Evolutionary conservation across 2,329 filamentous ascomycete species (phyloP).

Genomic region (Arachnomyces sp.): DNA sequence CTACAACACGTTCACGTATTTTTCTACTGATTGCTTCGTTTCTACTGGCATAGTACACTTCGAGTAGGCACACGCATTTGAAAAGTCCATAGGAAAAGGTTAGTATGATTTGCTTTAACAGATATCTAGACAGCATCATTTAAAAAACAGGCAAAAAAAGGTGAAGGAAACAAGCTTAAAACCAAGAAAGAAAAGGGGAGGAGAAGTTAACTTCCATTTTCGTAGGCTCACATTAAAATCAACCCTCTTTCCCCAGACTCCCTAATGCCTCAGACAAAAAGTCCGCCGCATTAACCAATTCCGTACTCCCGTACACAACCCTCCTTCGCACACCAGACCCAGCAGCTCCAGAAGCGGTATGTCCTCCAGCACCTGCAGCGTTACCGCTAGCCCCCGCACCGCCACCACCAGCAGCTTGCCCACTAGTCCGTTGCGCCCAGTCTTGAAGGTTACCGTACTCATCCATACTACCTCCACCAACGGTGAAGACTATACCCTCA

Average conservation of each 20-base stretch:
- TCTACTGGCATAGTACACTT: too few species aligned
- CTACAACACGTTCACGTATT: too few species aligned
- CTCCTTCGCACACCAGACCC: conserved; percentile 43
- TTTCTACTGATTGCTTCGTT: too few species aligned
- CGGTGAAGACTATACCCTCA: conserved; percentile 88
- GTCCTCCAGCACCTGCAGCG: conserved; percentile 36
- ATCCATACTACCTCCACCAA: conserved; percentile 95
- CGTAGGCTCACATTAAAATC: conserved; percentile 4
- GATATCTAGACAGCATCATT: not conserved
- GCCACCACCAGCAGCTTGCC: conserved; percentile 44
- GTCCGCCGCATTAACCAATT: conserved; percentile 54
- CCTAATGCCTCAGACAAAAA: conserved; percentile 52
- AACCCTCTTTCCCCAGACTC: conserved; percentile 49
- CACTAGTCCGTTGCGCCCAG: conserved; percentile 72
- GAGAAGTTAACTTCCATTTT: not conserved
- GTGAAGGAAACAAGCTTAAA: not conserved
- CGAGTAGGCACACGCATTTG: not conserved
- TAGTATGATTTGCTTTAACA: not conserved
- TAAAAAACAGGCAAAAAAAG: not conserved
- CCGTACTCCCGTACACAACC: conserved; percentile 92
- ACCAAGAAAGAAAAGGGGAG: not conserved
- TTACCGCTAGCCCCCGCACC: conserved; percentile 25
- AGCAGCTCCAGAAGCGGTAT: conserved; percentile 30
- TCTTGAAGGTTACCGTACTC: conserved; percentile 97
- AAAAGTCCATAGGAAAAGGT: not conserved